Base-by-base conservation (phyloP, 768 basidiomycete species). In the Scleroderma bovista region DNA sequence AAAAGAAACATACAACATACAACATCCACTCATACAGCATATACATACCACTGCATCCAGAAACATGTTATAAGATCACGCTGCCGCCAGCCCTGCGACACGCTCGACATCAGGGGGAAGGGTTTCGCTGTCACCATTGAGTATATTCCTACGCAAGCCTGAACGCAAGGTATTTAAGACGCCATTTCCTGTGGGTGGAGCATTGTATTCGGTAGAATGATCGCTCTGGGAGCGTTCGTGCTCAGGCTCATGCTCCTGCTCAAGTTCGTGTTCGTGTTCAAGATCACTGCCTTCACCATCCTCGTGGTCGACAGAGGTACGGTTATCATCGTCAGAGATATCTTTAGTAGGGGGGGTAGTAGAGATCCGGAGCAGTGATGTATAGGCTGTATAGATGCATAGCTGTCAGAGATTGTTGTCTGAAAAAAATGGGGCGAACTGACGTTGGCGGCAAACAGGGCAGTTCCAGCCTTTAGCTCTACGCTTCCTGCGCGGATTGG, bases 381-480 rank as follows among this genome's bases (percentile, higher is more conserved):
- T 93, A 60, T 95, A 95, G 11, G 92, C 89, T 92, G 20, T 23
- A 48, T 6, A 3, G 17, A 33, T 19, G 23, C 34, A 31, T 50
- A 16, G 51, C 22, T 17, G 19, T 3, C n/a, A 37, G 20, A 38
- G 22, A 45, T 31, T 45, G n/a, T 43, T 32, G 12, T 9, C n/a
- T 15, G 13, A 11, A 19, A 44, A 44, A 20, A 36, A 29, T 5
- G n/a, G 38, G 50, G 37, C 50, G 47, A 6, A 77, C 89, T 67
- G 62, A 93, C 91, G 92, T 76, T 93, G 93, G 57, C 93, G 80
- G 67, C 93, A 95, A 44, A 97, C 90, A 24, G 93, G 93, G 65
- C 93, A 97, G 77, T 88, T 91, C 93, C 93, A 97, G 6, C 93
- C 93, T 69, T 97, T 97, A 1, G 91, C 88, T 72, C 91, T 94